Evolutionary conservation across 331 rosid species (phyloP).

Genomic region (Saraca asoca): DNA sequence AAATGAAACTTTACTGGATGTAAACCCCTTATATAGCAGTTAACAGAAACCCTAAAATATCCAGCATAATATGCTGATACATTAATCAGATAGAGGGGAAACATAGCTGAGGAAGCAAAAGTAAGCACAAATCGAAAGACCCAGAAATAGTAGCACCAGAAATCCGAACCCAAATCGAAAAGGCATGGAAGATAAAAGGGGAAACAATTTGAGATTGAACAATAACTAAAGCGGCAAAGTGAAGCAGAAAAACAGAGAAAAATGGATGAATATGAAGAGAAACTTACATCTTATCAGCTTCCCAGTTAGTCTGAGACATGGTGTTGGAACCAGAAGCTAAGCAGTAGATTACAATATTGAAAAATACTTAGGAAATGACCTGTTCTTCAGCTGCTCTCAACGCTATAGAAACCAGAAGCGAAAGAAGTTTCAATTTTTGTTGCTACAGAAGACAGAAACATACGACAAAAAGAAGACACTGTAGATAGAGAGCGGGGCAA

Average conservation of each 20-base stretch:
- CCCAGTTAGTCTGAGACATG: constrained; percentile 99
- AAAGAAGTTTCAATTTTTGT: constrained; percentile 35
- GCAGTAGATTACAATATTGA: constrained; percentile 32
- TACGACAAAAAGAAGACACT: constrained; percentile 31
- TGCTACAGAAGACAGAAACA: constrained; percentile 24
- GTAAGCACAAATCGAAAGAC: constrained; percentile 38
- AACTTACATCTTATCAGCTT: constrained; percentile 98
- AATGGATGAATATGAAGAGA: background rate
- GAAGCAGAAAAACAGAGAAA: background rate
- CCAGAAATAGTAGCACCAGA: constrained; percentile 12
- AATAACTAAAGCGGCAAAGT: constrained; percentile 36
- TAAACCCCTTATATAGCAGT: constrained; percentile 23
- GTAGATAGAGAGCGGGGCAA: constrained; percentile 35
- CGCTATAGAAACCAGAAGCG: constrained; percentile 39
- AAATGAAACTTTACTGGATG: constrained; percentile 24
- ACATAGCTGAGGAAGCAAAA: constrained; percentile 21
- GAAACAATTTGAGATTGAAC: constrained; percentile 23
- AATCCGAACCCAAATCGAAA: constrained; percentile 41
- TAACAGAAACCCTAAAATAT: constrained; percentile 50
- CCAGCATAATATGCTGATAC: constrained; percentile 14
- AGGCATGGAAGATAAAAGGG: background rate
- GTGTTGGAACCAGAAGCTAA: constrained; percentile 36
- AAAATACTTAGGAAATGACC: constrained; percentile 31
- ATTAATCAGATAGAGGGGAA: background rate
- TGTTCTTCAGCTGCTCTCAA: constrained; percentile 35